Evolutionary conservation across 163 green algal genomes (phyloP).

Genomic region (Scenedesmus sp.): DNA sequence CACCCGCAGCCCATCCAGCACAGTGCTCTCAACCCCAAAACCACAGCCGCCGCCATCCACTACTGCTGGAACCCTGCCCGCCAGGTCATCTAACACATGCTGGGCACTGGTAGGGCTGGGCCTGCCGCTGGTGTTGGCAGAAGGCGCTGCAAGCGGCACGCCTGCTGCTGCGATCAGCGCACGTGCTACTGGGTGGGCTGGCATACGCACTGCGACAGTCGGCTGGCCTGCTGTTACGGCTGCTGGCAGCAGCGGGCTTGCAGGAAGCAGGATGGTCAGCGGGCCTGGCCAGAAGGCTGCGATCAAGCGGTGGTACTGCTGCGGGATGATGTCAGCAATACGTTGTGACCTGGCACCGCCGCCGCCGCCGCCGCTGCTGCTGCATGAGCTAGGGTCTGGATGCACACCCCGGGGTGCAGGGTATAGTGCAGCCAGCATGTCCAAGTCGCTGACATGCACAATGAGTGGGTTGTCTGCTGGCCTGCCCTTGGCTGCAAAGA

Average conservation of each 20-base stretch:
- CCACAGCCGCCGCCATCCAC: slow-evolving; percentile 66
- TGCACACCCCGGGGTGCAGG: not conserved
- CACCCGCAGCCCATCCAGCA: slow-evolving; percentile 66
- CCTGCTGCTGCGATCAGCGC: slow-evolving; percentile 66
- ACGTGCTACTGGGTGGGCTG: slow-evolving; percentile 67
- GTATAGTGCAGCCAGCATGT: slow-evolving; percentile 68
- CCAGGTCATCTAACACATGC: slow-evolving; percentile 71
- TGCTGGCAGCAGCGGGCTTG: slow-evolving; percentile 56
- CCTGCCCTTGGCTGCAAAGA: slow-evolving; percentile 68
- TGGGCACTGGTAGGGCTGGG: slow-evolving; percentile 65
- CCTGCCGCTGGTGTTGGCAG: slow-evolving; percentile 70
- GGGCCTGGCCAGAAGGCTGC: slow-evolving; percentile 68
- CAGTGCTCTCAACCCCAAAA: slow-evolving; percentile 73
- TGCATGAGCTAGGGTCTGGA: not conserved
- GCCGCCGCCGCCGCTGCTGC: not conserved
- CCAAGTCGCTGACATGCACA: slow-evolving; percentile 64
- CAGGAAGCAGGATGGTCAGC: slow-evolving; percentile 68
- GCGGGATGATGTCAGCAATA: slow-evolving; percentile 38
- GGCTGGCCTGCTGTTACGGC: slow-evolving; percentile 63
- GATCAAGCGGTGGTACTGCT: slow-evolving; percentile 48
- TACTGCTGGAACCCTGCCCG: slow-evolving; percentile 59
- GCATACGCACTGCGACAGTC: slow-evolving; percentile 78
- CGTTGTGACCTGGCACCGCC: slow-evolving; percentile 8
- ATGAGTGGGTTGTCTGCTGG: slow-evolving; percentile 76
- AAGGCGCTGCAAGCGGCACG: slow-evolving; percentile 68